These are phyloP conservation scores for Ramaria rubella DNA, from an alignment of 768 basidiomycete genomes.

Conservation along the genomic window DNA sequence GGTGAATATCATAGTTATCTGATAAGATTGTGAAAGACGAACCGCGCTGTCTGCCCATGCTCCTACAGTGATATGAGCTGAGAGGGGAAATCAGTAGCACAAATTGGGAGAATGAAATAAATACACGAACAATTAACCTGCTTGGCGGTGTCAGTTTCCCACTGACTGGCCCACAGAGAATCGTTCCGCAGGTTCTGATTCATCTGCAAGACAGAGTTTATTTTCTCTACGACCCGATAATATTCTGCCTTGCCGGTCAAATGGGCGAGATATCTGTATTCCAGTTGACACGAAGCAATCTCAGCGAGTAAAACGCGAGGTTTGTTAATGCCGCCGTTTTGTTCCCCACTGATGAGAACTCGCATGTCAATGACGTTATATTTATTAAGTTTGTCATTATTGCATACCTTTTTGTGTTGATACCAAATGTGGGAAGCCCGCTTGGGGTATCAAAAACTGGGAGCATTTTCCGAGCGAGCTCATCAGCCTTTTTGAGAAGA, in stretches of 20 bases:
- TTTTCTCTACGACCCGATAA: constrained; percentile 13
- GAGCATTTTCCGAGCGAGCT: constrained; percentile 9
- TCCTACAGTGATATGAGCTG: constrained; percentile 6
- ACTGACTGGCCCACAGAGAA: constrained; percentile 11
- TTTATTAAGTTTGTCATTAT: not conserved
- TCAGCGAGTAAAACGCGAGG: constrained; percentile 10
- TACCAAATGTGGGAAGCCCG: constrained; percentile 10
- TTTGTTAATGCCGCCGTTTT: not conserved
- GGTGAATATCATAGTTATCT: not conserved
- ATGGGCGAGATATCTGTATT: constrained; percentile 15
- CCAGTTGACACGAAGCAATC: constrained; percentile 13
- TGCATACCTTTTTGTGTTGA: constrained; percentile 8
- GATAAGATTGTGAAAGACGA: not conserved
- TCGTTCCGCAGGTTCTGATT: constrained; percentile 10
- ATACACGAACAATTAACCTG: constrained; percentile 7
- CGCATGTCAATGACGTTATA: not conserved
- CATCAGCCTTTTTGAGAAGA: constrained; percentile 12
- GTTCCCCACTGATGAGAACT: constrained; percentile 23
- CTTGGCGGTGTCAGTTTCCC: constrained; percentile 7
- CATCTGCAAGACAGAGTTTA: not conserved
- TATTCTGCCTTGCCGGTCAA: constrained; percentile 10
- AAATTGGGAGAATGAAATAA: not conserved
- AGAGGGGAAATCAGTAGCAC: not conserved
- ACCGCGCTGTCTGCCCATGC: constrained; percentile 13
- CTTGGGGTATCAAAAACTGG: constrained; percentile 12